phyloP scores from a whole-genome alignment of 768 basidiomycete species.

The Clitopilus hobsonii region DNA sequence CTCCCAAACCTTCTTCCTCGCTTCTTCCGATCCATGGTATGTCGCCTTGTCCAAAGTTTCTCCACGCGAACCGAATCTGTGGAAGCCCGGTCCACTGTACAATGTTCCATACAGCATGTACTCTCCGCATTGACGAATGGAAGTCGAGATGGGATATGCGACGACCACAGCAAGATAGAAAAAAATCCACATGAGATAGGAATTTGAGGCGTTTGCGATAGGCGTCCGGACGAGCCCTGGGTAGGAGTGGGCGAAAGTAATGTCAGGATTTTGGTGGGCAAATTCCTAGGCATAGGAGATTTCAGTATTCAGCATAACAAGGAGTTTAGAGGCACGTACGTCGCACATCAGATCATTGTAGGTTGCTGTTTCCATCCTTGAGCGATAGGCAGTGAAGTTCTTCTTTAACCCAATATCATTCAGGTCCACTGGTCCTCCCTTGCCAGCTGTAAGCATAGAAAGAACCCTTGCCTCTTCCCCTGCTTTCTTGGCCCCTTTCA shows the following conservation, averaged over 20 bases:
- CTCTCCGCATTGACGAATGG: slow-evolving; percentile 23
- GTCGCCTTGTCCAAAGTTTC: slow-evolving; percentile 24
- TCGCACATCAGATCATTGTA: slow-evolving; percentile 41
- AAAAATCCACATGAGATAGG: not conserved
- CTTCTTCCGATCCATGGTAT: slow-evolving; percentile 32
- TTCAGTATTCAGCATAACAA: not conserved
- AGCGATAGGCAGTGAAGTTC: slow-evolving; percentile 23
- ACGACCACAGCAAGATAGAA: slow-evolving; percentile 15
- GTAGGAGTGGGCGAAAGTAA: slow-evolving; percentile 34
- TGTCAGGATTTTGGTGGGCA: slow-evolving; percentile 24
- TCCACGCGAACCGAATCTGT: slow-evolving; percentile 26
- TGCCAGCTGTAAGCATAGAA: slow-evolving; percentile 34
- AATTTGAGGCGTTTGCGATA: slow-evolving; percentile 13
- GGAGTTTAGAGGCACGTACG: slow-evolving; percentile 24
- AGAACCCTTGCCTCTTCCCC: slow-evolving; percentile 49
- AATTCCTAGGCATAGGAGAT: slow-evolving; percentile 22
- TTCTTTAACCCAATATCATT: slow-evolving; percentile 44
- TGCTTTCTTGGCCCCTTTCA: slow-evolving; percentile 35
- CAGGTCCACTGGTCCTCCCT: slow-evolving; percentile 33
- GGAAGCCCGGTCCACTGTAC: slow-evolving; percentile 20
- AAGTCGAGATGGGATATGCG: not conserved
- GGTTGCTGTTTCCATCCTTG: slow-evolving; percentile 21
- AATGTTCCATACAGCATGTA: slow-evolving; percentile 30
- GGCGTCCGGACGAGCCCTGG: slow-evolving; percentile 35
- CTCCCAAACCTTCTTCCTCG: slow-evolving; percentile 31